A percentile compares a stretch with the other conserved stretches of the same genome.
Conservation (phyloP, 805 yeast genomes). For the Candida xiaguanensis region DNA sequence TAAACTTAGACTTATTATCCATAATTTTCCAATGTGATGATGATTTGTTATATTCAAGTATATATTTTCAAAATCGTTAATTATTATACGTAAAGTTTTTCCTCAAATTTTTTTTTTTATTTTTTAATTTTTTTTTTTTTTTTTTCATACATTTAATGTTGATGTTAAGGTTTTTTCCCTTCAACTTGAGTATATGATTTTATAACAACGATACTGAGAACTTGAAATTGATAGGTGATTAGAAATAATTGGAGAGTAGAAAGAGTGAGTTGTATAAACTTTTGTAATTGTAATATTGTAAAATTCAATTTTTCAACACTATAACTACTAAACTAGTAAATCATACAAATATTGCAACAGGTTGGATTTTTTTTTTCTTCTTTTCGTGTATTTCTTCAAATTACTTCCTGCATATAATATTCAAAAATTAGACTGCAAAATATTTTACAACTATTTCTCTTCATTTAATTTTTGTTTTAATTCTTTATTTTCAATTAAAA, state of each 20-base stretch:
- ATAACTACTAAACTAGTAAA: not conserved
- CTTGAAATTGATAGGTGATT: too few species aligned
- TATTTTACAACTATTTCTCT: not conserved
- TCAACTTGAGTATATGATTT: too few species aligned
- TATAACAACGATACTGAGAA: too few species aligned
- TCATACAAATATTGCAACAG: not conserved
- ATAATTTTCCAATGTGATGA: not conserved
- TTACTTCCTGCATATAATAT: not conserved
- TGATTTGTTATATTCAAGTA: not conserved
- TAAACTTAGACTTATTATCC: constrained; percentile 12
- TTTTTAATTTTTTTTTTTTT: constrained; percentile 2
- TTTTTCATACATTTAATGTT: not conserved
- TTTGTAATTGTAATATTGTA: not conserved
- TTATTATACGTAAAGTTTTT: constrained; percentile 5
- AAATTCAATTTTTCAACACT: not conserved
- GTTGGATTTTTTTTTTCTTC: not conserved
- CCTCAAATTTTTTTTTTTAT: constrained; percentile 6
- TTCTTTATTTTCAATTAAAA: constrained; percentile 32
- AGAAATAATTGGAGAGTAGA: too few species aligned
- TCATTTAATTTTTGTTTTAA: constrained; percentile 17
- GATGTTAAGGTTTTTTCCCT: constrained; percentile 1
- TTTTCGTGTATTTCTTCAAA: not conserved
- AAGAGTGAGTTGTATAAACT: not conserved
- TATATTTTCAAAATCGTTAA: not conserved
- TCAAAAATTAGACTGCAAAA: not conserved